Evolutionary conservation across 2,329 filamentous ascomycete genomes (phyloP).

Genomic region (Escovopsis weberi): DNA sequence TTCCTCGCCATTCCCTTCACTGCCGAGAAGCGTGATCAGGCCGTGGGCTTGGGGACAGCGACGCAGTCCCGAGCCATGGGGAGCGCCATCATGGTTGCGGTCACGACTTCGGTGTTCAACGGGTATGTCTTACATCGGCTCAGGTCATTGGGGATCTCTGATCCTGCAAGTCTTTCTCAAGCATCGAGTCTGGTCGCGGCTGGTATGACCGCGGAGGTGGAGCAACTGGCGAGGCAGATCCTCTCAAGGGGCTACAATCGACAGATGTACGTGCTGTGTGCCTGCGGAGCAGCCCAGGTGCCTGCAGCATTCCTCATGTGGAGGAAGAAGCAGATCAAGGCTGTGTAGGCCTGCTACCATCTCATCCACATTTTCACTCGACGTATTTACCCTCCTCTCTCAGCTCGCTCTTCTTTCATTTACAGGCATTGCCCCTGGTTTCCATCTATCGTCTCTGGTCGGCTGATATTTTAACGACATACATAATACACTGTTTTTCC

Average conservation of each 20-base stretch:
- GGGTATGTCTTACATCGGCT: background rate
- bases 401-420: too few relatives aligned
- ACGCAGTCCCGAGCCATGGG: constrained; percentile 1
- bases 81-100: background rate
- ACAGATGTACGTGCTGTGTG: background rate
- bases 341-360: background rate
- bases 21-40: background rate
- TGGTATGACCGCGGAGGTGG: background rate
- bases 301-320: background rate
- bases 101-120: background rate
- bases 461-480: too few relatives aligned
- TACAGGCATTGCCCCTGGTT: too few relatives aligned
- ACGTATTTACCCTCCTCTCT: too few relatives aligned
- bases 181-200: background rate
- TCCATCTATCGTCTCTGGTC: too few relatives aligned
- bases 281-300: background rate
- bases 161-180: background rate
- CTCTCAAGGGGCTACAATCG: background rate
- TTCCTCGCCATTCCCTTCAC: background rate
- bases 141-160: background rate
- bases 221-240: background rate
- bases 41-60: background rate
- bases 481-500: too few relatives aligned
- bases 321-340: background rate
- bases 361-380: too few relatives aligned